A percentile compares a stretch with the other conserved stretches of the same genome.
phyloP scores from a whole-genome alignment of 2,329 filamentous ascomycete genomes.

The Xylariaceae sp. region DNA sequence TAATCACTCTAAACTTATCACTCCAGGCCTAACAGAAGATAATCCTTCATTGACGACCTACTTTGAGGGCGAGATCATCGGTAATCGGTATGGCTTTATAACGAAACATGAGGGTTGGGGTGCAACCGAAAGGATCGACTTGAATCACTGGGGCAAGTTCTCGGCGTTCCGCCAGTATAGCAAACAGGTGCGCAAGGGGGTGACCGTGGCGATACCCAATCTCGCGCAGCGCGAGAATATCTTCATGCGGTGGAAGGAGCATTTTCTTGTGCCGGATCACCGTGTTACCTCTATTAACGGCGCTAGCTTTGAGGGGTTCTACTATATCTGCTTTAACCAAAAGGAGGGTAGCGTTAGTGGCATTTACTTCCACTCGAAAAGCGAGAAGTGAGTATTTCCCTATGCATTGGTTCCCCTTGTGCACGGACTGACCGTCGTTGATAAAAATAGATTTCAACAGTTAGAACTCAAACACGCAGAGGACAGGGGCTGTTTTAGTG shows the following conservation, averaged over 20 bases:
- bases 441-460: constrained; percentile 78
- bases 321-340: constrained; percentile 99
- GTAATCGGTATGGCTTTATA: constrained; percentile 90
- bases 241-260: constrained; percentile 99
- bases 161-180: constrained; percentile 79
- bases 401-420: background rate
- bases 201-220: constrained; percentile 44
- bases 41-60: constrained; percentile 98
- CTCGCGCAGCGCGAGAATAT: constrained; percentile 69
- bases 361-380: constrained; percentile 98
- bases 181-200: constrained; percentile 62
- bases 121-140: constrained; percentile 86
- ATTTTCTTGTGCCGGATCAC: constrained; percentile 95
- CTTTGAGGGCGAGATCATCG: constrained; percentile 98
- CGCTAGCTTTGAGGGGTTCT: constrained; percentile 97
- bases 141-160: constrained; percentile 93
- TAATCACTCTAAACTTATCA: constrained; percentile 2
- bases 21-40: constrained; percentile 84
- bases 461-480: constrained; percentile 88
- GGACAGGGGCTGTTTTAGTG: constrained; percentile 80
- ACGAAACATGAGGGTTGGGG: constrained; percentile 92
- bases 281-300: constrained; percentile 88
- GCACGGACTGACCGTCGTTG: constrained; percentile 22
- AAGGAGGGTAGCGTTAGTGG: constrained; percentile 83
- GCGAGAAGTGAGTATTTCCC: constrained; percentile 78